phyloP scores from a whole-genome alignment of 225 moss, liverwort and hornwort genomes.

The Lunularia cruciata region DNA sequence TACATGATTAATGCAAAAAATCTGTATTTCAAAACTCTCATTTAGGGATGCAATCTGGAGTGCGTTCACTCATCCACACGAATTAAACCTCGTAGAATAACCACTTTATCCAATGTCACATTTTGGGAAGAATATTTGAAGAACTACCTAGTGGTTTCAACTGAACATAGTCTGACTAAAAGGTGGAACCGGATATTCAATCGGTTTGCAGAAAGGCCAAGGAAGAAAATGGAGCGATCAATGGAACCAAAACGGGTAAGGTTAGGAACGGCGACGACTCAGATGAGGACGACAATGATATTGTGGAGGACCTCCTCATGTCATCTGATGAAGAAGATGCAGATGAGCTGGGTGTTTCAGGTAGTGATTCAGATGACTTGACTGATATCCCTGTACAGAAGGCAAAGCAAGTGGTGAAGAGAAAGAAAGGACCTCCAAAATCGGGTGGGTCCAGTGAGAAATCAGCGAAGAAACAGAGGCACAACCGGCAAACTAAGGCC shows the following conservation, averaged over 20 bases:
- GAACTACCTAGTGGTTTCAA: background rate
- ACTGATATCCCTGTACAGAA: conserved; percentile 11
- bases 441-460: background rate
- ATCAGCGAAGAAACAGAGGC: background rate
- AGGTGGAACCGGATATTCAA: background rate
- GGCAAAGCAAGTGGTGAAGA: conserved; percentile 30
- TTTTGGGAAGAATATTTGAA: too few relatives aligned
- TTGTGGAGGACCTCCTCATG: conserved; percentile 68
- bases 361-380: conserved; percentile 20
- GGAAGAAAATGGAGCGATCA: conserved; percentile 37
- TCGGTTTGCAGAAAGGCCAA: conserved; percentile 38
- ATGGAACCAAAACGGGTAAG: conserved; percentile 9
- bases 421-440: conserved; percentile 5
- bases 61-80: too few relatives aligned
- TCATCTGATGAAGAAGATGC: conserved; percentile 78
- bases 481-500: background rate
- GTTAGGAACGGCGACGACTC: conserved; percentile 23
- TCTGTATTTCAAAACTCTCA: too few relatives aligned
- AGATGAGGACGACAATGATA: conserved; percentile 58
- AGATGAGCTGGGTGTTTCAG: conserved; percentile 43
- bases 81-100: too few relatives aligned
- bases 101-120: conserved; percentile 1
- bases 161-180: too few relatives aligned
- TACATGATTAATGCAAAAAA: too few relatives aligned
- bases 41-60: too few relatives aligned